These are phyloP conservation scores for Wickerhamomyces sp. DNA, from an alignment of 1,139 yeast species.

Conservation along the genomic window DNA sequence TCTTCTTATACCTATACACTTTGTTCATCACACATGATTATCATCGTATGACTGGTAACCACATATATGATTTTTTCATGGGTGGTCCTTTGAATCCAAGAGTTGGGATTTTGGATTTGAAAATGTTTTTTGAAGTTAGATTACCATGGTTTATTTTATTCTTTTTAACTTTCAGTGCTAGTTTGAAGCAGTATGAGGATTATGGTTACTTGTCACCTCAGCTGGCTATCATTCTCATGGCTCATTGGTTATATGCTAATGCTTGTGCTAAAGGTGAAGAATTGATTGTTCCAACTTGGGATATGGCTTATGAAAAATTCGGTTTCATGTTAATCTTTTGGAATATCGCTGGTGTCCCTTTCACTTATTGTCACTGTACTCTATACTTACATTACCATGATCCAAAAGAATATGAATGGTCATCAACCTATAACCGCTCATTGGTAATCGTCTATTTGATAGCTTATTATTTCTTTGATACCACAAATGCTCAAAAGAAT, in stretches of 20 bases:
- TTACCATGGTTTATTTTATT: constrained; percentile 93
- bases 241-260: constrained; percentile 93
- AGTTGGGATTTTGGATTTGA: constrained; percentile 84
- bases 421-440: constrained; percentile 49
- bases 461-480: constrained; percentile 91
- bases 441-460: constrained; percentile 52
- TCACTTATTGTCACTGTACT: constrained; percentile 93
- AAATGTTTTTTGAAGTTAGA: constrained; percentile 96
- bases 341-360: constrained; percentile 99
- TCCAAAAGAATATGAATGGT: constrained; percentile 77
- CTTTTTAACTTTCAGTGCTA: constrained; percentile 71
- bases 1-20: constrained; percentile 59
- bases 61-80: constrained; percentile 87
- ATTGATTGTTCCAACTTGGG: constrained; percentile 96
- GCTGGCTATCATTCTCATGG: constrained; percentile 66
- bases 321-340: constrained; percentile 98
- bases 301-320: constrained; percentile 97
- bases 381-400: constrained; percentile 76
- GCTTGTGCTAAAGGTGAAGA: constrained; percentile 98
- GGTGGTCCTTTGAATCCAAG: constrained; percentile 98
- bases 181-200: constrained; percentile 70
- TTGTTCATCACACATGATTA: constrained; percentile 63
- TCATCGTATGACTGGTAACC: constrained; percentile 89
- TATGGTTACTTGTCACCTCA: constrained; percentile 81
- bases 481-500: constrained; percentile 93